Percentiles rank a stretch among this genome's conserved stretches.
These are phyloP conservation scores for Solanum hybrid DNA, from an alignment of 305 asterid species.

Conservation along the genomic window DNA sequence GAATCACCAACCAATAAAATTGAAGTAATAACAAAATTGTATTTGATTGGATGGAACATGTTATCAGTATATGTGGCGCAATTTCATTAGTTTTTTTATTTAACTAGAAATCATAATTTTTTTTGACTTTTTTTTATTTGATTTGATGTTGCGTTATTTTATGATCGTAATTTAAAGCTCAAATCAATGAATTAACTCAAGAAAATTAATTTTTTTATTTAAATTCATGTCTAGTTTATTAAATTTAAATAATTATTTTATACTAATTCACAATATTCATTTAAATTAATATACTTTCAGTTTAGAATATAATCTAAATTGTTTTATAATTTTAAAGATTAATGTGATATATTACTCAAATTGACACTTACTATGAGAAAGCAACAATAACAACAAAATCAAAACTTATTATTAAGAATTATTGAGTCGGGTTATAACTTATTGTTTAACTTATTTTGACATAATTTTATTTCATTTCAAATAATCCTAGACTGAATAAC, in stretches of 20 bases:
- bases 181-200: not conserved
- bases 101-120: not conserved
- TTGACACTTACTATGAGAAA: not conserved
- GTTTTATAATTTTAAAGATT: not conserved
- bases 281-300: not conserved
- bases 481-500: too few species aligned
- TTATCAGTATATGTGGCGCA: accelerated
- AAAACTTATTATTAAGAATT: not conserved
- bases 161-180: not conserved
- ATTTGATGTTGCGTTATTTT: not conserved
- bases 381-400: not conserved
- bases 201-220: not conserved
- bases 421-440: not conserved
- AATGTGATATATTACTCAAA: not conserved
- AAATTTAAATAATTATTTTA: not conserved
- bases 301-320: not conserved
- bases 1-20: not conserved
- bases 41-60: not conserved
- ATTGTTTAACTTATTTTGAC: not conserved
- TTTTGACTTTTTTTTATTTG: not conserved
- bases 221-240: not conserved
- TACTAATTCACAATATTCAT: not conserved
- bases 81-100: not conserved
- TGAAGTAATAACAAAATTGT: not conserved
- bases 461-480: not conserved